phyloP scores from a whole-genome alignment of 345 rosid genomes.

The Ricinus communis region DNA sequence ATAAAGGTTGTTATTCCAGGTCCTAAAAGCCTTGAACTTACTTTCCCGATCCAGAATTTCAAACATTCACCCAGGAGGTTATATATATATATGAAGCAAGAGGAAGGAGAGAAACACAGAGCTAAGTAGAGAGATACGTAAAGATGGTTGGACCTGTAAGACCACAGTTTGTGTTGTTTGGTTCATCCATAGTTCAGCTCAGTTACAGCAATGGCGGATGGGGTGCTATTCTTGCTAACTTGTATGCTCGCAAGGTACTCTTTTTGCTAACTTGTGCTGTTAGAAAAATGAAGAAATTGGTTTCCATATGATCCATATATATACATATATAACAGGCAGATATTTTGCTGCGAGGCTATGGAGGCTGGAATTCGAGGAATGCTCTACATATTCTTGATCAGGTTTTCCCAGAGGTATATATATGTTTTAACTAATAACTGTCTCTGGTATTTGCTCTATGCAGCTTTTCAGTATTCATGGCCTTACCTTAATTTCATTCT shows the following conservation, averaged over 20 bases:
- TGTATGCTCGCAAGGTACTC: conserved; percentile 25
- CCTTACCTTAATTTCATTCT: too few relatives aligned
- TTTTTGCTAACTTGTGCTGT: too few relatives aligned
- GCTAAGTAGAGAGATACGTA: too few relatives aligned
- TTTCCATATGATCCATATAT: too few relatives aligned
- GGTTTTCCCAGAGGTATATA: conserved; percentile 25
- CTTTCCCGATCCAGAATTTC: too few relatives aligned
- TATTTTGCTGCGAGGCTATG: conserved; percentile 23
- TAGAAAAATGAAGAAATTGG: background rate
- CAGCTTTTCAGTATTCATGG: too few relatives aligned
- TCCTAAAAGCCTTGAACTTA: too few relatives aligned
- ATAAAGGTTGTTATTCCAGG: too few relatives aligned
- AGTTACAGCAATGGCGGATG: conserved; percentile 19
- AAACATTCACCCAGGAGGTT: too few relatives aligned
- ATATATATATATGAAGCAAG: too few relatives aligned
- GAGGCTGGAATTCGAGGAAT: conserved; percentile 29
- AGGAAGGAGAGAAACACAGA: background rate
- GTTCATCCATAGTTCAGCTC: conserved; percentile 25
- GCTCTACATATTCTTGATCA: conserved; percentile 19
- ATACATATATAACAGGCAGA: conserved; percentile 28
- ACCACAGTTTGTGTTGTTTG: conserved; percentile 24
- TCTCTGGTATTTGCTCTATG: too few relatives aligned
- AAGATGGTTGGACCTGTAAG: conserved; percentile 20
- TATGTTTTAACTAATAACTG: too few relatives aligned
- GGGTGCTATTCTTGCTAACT: conserved; percentile 27